Evolutionary conservation across 2,329 filamentous ascomycete species (phyloP).

Genomic region (Hymenoscyphus salicellus): DNA sequence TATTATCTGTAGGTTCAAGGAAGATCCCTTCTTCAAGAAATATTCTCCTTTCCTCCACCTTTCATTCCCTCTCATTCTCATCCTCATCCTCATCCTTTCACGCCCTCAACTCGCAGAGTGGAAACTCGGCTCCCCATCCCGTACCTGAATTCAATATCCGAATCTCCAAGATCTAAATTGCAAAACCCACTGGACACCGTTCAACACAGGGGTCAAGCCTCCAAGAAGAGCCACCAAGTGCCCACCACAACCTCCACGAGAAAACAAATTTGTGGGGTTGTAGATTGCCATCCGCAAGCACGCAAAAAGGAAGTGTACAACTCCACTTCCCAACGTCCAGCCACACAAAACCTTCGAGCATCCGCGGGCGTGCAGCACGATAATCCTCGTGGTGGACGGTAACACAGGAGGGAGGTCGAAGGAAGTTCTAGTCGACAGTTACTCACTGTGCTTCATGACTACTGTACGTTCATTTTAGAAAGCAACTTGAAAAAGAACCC

Average conservation of each 20-base stretch:
- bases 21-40: too few relatives aligned
- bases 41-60: not conserved
- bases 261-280: not conserved
- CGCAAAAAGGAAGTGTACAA: not conserved
- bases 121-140: not conserved
- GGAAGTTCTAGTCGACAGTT: too few relatives aligned
- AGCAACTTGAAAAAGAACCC: too few relatives aligned
- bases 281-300: not conserved
- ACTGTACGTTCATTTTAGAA: too few relatives aligned
- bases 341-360: not conserved
- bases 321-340: not conserved
- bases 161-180: not conserved
- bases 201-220: not conserved
- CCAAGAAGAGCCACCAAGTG: too few relatives aligned
- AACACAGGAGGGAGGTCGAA: too few relatives aligned
- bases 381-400: too few relatives aligned
- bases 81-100: too few relatives aligned
- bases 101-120: not conserved
- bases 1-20: too few relatives aligned
- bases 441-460: too few relatives aligned
- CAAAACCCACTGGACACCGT: not conserved
- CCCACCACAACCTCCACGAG: not conserved
- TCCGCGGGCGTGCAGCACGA: too few relatives aligned
- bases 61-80: not conserved
- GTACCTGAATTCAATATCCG: slow-evolving; percentile 1